Evolutionary conservation across 2,329 filamentous ascomycete genomes (phyloP), one percentile per base, ranked within the genome.

Genomic region (Alternaria solani): DNA sequence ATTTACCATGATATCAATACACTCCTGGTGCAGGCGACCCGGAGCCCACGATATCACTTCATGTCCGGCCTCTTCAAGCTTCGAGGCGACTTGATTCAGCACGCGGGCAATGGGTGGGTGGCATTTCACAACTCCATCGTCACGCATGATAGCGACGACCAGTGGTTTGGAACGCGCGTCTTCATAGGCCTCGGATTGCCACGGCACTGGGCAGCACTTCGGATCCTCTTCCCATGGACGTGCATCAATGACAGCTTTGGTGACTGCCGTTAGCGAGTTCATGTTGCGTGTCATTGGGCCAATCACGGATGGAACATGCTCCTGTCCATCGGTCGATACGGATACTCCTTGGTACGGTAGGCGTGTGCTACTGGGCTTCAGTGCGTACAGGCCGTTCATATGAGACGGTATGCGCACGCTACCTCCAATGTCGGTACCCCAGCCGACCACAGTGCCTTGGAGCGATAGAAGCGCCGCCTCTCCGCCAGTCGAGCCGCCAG

Each of bases 261-360:
- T 88, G 9, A 81, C 78, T 1, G 81, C 75, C 7, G 78, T 77
- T 2, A 90, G 75, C 0, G 86, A 86, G 3, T 78, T 71, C 4
- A 88, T 70, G 59, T 80, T 81, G 6, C 87, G 80, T 6, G 85
- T 79, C 78, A 90, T 81, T 1, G 88, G 88, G 0, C 88, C 87
- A n/a, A 89, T 77, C 0, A 86, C 82, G 0, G 87, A 89, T 1
- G 87, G 87, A 0, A 89, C 84, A 72, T 89, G 87, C 57, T 89
- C 86, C 67, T 89, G 87, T 2, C 88, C 87, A 41, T 89, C 86
- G 0, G 85, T 88, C 0, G 87, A 88, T 0, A 89, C 87, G 0
- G 85, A 81, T 0, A 87, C 85, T 0, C 86, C 87, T 12, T 81
- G 70, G 51, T 89, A 89, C 0, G 88, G 86, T 0, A 89, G 70